Base-by-base conservation (phyloP, 768 basidiomycete genomes). In the Kwoniella dejecticola region DNA sequence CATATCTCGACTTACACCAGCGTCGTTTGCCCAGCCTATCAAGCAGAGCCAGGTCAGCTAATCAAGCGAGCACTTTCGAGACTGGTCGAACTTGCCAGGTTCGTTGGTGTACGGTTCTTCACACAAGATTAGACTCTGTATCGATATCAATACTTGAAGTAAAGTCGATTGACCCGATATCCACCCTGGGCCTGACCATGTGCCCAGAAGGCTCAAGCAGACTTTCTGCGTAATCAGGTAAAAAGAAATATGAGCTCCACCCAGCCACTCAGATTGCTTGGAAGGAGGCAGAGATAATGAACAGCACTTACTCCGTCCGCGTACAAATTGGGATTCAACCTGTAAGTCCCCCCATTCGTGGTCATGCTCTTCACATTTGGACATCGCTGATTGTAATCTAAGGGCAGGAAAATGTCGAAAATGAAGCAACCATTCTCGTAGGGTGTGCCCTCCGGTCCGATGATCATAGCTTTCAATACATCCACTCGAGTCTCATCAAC, bases 101-200 rank as follows among this genome's bases (percentile, higher is more conserved):
- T 97, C 93, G 67, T 95, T 95, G 62, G 92, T 78, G 76, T 93
- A 95, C 8, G 94, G 90, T 70, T 92, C 93, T 19, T 95, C 94
- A 64, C 89, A 93, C 24, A 96, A 81, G 67, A 96, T 95, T 90
- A 97, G 91, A 15, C 90, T 91, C 81, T 96, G 94, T 30, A 97
- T 94, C 15, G 92, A 94, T 38, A 96, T 89, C 41, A 97, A 82
- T 36, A 94, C 87, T 82, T 95, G 93, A 3, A 95, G 83, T 49
- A 97, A 80, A 4, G 93, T 96, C 6, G 90, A 93, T 75, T 87
- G 88, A 23, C 94, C 93, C 2, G 91, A 73, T 44, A 93, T 83
- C 94, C 93, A 96, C 23, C 94, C 94, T 23, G 94, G 94, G 1
- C 94, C 93, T 17, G 81, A 77, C 94, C 94, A 96, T 12, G 94